phyloP scores from a whole-genome alignment of 2,329 filamentous ascomycete genomes.

The Fusarium denticulatum region DNA sequence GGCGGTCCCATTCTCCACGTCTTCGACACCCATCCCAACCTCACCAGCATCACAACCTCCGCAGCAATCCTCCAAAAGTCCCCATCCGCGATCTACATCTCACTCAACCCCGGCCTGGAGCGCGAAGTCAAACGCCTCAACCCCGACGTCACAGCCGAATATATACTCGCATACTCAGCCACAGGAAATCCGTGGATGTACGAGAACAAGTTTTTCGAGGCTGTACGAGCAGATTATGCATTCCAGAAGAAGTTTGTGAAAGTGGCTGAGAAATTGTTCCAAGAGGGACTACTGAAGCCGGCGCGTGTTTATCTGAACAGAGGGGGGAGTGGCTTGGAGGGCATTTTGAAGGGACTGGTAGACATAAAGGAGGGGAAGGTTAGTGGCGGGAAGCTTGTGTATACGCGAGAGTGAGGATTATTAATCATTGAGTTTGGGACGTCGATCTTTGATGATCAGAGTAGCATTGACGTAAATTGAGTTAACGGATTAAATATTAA shows the following conservation, averaged over 20 bases:
- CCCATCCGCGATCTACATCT: not conserved
- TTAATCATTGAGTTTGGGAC: not conserved
- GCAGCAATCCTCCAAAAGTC: not conserved
- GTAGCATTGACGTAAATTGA: too few relatives aligned
- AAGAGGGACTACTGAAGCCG: not conserved
- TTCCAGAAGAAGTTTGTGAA: constrained; percentile 1
- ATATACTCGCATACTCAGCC: constrained; percentile 6
- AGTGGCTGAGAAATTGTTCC: not conserved
- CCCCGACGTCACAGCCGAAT: not conserved
- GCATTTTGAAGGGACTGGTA: not conserved
- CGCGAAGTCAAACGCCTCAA: not conserved
- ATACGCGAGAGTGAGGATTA: not conserved
- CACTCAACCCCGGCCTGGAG: not conserved
- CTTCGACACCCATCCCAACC: not conserved
- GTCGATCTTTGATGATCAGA: not conserved
- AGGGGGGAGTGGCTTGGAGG: not conserved
- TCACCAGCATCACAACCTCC: not conserved
- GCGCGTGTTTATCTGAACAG: not conserved
- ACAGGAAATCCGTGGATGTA: constrained; percentile 1
- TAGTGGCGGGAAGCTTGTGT: constrained; percentile 7
- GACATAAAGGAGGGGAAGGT: not conserved
- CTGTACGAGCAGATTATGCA: not conserved
- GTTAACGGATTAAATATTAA: not conserved
- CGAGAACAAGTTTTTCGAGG: not conserved
- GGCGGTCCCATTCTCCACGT: constrained; percentile 18